A percentile compares a stretch with the other conserved stretches of the same genome.
These are phyloP conservation scores for Xylaria sp. DNA, from an alignment of 2,329 filamentous ascomycete genomes.

Conservation along the genomic window DNA sequence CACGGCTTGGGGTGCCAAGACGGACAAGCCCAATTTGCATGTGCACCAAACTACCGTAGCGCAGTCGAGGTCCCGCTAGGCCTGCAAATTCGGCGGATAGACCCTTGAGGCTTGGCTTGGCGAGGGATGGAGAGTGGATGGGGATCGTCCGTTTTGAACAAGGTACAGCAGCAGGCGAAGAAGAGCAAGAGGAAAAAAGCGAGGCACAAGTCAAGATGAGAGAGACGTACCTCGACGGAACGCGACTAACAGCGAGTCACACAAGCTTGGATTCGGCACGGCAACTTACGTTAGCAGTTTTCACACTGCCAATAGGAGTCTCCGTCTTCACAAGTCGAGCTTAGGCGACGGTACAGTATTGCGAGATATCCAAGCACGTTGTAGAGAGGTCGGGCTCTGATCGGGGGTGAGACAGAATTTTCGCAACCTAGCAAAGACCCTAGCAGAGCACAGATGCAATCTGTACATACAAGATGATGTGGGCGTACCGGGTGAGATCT, in stretches of 20 bases:
- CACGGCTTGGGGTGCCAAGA: constrained; percentile 31
- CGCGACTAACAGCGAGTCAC: background rate
- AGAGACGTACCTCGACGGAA: constrained; percentile 3
- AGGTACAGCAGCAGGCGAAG: background rate
- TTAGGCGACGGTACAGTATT: background rate
- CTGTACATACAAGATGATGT: background rate
- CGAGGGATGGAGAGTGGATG: constrained; percentile 13
- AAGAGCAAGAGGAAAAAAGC: background rate
- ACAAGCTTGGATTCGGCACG: background rate
- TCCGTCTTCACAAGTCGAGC: background rate
- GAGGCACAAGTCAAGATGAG: background rate
- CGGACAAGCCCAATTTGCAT: constrained; percentile 25
- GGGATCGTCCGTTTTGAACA: constrained; percentile 3
- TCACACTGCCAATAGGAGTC: background rate
- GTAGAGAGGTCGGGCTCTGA: constrained; percentile 1
- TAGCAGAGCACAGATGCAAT: background rate
- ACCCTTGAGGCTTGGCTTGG: constrained; percentile 25
- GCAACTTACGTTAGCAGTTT: background rate
- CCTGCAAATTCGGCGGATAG: constrained; percentile 14
- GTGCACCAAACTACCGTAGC: constrained; percentile 10
- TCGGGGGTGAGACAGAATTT: background rate
- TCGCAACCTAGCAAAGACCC: background rate
- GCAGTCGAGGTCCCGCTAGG: background rate
- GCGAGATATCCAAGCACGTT: background rate
- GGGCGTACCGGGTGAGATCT: background rate